Base-by-base conservation (phyloP, 352 stramenopile genomes). In the Aphanomyces euteiches region DNA sequence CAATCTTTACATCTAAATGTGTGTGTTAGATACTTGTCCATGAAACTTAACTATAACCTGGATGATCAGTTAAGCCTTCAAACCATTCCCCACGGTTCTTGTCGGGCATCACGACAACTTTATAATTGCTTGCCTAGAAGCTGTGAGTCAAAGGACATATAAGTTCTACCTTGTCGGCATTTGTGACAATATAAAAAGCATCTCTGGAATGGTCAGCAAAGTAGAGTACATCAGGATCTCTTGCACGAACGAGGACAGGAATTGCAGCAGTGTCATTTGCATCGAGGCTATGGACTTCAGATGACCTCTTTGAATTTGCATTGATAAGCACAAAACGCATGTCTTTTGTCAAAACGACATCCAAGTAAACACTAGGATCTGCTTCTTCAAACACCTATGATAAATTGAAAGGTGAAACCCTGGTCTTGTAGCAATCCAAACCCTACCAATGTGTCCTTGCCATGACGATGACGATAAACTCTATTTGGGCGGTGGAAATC, bases 271-370 rank as follows among this genome's bases (percentile, higher is more conserved):
- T 40, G 36, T 81, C 40, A 17, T 77, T 28, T 17, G 56, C 63
- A 15, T 67, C 39, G 37, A 75, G 40, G 6, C 81, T 82, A 60
- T 89, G 79, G 53, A 95, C 93, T 75, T 96, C 85, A n/a, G 88
- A 96, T 54, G 79, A 82, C 56, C 81, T 83, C 75, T 96, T 95
- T 3, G 84, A 92, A 75, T 96, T 96, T 78, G 81, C 90, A 68
- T 94, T 96, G 65, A 96, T 90, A 19, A 95, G 73, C 47, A 96
- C 78, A 47, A 87, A 93, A 12, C 69, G 54, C 54, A 74, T 79
- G 78, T 96, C 89, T 60, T 96, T 96, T 1, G 87, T 94, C 28
- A 82, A 81, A 10, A 85, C 89, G 7, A 96, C 79, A 71, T 96
- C 89, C 63, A 96, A 78, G 59, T 90, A 96, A 34, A 93, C 85